Conservation (phyloP, 1,284 basidiomycete genomes). For the Binderoboletus segoi region DNA sequence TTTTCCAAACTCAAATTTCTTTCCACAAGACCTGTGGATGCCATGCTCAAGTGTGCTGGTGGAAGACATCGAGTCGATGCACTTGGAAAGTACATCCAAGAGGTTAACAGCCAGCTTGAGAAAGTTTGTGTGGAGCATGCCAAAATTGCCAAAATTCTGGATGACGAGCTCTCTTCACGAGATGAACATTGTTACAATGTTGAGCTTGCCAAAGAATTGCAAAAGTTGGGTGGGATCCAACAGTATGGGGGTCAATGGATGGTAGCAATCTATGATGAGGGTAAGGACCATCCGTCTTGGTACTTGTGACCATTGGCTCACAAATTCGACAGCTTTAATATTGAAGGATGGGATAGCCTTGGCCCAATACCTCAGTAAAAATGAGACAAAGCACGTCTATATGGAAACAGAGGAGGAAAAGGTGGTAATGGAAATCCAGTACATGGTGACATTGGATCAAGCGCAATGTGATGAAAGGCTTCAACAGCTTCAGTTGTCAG, state of each 20-base stretch:
- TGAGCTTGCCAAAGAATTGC: not conserved
- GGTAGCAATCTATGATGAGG: constrained; percentile 12
- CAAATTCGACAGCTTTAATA: not conserved
- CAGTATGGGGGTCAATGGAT: constrained; percentile 5
- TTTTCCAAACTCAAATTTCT: no score
- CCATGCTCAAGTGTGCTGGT: no score
- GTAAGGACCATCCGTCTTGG: not conserved
- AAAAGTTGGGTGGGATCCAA: constrained; percentile 2
- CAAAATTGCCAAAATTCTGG: not conserved
- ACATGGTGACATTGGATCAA: not conserved
- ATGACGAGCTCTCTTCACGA: not conserved
- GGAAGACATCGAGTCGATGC: no score
- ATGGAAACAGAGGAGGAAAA: constrained; percentile 15
- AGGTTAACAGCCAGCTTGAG: no score
- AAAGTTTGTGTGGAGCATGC: no score
- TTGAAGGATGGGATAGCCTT: no score
- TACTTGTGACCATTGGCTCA: no score
- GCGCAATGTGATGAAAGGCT: not conserved
- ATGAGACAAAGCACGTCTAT: constrained; percentile 13
- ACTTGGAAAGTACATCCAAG: no score
- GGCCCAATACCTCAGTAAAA: constrained; percentile 11
- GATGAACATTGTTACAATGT: not conserved
- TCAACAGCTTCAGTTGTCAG: not conserved
- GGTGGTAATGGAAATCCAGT: constrained; percentile 15
- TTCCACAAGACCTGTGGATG: no score